Conservation (phyloP, 495 filamentous ascomycete species). For the Aspergillus nanangensis region DNA sequence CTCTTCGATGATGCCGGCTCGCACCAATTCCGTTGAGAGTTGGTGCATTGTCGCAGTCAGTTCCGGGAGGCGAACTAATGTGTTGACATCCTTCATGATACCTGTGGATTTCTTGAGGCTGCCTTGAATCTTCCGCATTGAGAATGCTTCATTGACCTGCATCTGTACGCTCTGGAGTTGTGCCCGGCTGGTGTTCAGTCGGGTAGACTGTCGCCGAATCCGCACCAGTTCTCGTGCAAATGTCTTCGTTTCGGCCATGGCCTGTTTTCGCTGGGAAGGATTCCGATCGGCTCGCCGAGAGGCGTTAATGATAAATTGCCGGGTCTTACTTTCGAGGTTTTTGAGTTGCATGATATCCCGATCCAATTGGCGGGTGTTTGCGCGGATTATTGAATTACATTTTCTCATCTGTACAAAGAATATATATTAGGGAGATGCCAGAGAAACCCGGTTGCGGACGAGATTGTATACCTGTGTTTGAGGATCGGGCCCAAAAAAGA, state of each 20-base stretch:
- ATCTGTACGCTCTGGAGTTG: slow-evolving; percentile 92
- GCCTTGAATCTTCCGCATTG: slow-evolving; percentile 93
- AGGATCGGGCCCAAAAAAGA: slow-evolving; percentile 92
- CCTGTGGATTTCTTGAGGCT: slow-evolving; percentile 79
- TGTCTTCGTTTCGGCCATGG: slow-evolving; percentile 70
- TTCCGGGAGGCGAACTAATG: slow-evolving; percentile 77
- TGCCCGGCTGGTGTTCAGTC: slow-evolving; percentile 80
- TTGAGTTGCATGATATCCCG: slow-evolving; percentile 81
- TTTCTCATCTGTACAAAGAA: slow-evolving; percentile 70
- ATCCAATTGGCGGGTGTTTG: slow-evolving; percentile 91
- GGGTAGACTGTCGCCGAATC: slow-evolving; percentile 65
- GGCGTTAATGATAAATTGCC: slow-evolving; percentile 74
- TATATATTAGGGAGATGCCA: no score
- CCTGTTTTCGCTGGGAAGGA: slow-evolving; percentile 69
- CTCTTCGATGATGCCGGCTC: slow-evolving; percentile 96
- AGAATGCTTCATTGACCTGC: slow-evolving; percentile 97
- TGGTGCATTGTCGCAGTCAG: slow-evolving; percentile 87
- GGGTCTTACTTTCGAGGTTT: slow-evolving; percentile 75
- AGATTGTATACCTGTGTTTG: slow-evolving; percentile 67
- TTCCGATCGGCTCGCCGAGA: slow-evolving; percentile 75
- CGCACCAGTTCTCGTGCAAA: slow-evolving; percentile 87
- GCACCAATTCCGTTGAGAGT: slow-evolving; percentile 80
- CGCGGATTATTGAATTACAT: slow-evolving; percentile 87
- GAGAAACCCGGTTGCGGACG: no score
- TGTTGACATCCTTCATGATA: slow-evolving; percentile 97